These are phyloP conservation scores for Lenzites betulinus DNA, from an alignment of 768 basidiomycete genomes.

Conservation along the genomic window DNA sequence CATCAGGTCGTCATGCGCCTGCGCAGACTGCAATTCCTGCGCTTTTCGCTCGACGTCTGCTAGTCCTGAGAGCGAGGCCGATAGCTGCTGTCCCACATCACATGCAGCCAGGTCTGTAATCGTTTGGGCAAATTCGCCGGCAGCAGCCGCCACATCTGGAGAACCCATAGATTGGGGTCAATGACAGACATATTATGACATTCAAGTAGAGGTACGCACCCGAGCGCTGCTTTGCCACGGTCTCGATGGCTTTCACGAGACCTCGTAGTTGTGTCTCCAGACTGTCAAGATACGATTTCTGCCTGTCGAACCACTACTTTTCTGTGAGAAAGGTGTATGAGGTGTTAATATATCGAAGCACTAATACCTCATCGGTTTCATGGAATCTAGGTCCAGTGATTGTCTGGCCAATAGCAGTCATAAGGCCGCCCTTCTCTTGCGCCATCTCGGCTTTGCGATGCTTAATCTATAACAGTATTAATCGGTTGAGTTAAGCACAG, in stretches of 20 bases:
- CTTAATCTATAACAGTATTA: conserved; percentile 66
- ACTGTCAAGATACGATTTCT: conserved; percentile 82
- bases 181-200: background rate
- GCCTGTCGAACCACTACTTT: conserved; percentile 90
- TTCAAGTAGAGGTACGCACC: conserved; percentile 44
- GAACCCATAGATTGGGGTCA: too few relatives aligned
- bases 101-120: conserved; percentile 70
- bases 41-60: conserved; percentile 75
- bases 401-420: conserved; percentile 81
- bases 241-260: conserved; percentile 84
- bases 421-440: conserved; percentile 77
- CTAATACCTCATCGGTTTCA: conserved; percentile 86
- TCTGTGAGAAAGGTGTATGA: background rate
- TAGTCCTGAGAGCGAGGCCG: conserved; percentile 66
- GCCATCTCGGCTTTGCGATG: conserved; percentile 78
- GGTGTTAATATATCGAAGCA: conserved; percentile 7
- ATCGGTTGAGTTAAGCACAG: too few relatives aligned
- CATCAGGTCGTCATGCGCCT: conserved; percentile 81
- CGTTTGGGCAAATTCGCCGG: conserved; percentile 79
- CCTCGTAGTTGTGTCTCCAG: conserved; percentile 88
- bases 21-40: conserved; percentile 71
- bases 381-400: conserved; percentile 80
- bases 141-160: conserved; percentile 66
- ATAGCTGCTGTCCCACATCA: conserved; percentile 75
- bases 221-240: conserved; percentile 79